Conservation (phyloP, 1,284 basidiomycete genomes). For the Laetiporus sulphureus region DNA sequence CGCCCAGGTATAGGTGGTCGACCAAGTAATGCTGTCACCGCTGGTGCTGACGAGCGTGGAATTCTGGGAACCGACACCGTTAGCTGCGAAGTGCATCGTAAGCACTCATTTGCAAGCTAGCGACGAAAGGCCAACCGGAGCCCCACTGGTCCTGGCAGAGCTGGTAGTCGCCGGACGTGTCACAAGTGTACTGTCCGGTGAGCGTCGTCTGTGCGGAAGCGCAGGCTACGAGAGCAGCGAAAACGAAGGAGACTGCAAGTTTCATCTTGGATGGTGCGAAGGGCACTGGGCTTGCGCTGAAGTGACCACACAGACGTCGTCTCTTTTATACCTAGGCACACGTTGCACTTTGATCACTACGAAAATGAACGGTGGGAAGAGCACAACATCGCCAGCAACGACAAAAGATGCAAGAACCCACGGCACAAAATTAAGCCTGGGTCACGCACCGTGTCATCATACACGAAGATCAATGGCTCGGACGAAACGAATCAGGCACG, state of each 20-base stretch:
- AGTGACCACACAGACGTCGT: not conserved
- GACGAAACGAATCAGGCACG: too few species aligned
- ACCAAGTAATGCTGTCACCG: slow-evolving; percentile 42
- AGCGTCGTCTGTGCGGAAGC: slow-evolving; percentile 29
- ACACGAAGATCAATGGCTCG: too few species aligned
- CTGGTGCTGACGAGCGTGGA: slow-evolving; percentile 40
- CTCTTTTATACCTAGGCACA: not conserved
- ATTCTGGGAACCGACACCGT: slow-evolving; percentile 42
- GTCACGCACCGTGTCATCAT: too few species aligned
- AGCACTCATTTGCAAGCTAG: not conserved
- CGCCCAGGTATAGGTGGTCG: slow-evolving; percentile 50
- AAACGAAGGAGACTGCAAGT: slow-evolving; percentile 13
- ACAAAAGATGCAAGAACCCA: too few species aligned
- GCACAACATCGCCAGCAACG: too few species aligned
- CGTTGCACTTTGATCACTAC: too few species aligned
- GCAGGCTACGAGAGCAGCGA: slow-evolving; percentile 14
- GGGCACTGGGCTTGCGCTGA: not conserved
- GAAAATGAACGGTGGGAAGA: too few species aligned
- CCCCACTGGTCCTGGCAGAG: slow-evolving; percentile 58
- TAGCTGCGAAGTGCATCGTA: slow-evolving; percentile 17
- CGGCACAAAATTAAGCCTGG: too few species aligned
- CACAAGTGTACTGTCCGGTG: slow-evolving; percentile 37
- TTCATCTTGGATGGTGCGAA: not conserved
- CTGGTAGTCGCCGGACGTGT: slow-evolving; percentile 38
- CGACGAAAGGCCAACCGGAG: slow-evolving; percentile 24